These are phyloP conservation scores for Ophiognomonia clavigignenti-juglandacearum DNA, from an alignment of 2,329 filamentous ascomycete genomes.

Conservation along the genomic window DNA sequence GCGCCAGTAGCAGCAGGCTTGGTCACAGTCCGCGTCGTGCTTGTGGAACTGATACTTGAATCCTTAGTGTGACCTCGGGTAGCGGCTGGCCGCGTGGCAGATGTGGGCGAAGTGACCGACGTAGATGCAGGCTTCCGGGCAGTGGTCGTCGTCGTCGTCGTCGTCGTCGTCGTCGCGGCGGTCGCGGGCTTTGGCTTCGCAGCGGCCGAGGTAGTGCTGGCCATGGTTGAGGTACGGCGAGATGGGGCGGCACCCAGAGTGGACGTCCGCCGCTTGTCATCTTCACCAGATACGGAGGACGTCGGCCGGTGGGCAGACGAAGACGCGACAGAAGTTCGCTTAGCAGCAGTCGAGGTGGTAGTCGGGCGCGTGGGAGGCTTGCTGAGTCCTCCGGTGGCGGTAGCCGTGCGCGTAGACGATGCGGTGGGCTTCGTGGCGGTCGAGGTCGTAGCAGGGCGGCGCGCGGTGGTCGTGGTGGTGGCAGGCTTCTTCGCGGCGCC, in stretches of 20 bases:
- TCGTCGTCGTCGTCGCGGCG: slow-evolving; percentile 26
- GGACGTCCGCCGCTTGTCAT: slow-evolving; percentile 30
- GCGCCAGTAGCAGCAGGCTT: slow-evolving; percentile 31
- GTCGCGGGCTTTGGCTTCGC: slow-evolving; percentile 19
- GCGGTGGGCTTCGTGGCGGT: slow-evolving; percentile 26
- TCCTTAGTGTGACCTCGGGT: slow-evolving; percentile 28
- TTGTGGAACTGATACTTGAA: slow-evolving; percentile 15
- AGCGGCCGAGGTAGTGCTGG: slow-evolving; percentile 21
- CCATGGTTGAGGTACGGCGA: slow-evolving; percentile 29
- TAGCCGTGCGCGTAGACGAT: slow-evolving; percentile 23
- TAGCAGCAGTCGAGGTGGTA: slow-evolving; percentile 22
- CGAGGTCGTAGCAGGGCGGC: slow-evolving; percentile 22
- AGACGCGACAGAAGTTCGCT: slow-evolving; percentile 27
- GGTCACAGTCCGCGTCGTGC: slow-evolving; percentile 26
- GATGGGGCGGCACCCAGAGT: slow-evolving; percentile 18
- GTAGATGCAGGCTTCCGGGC: slow-evolving; percentile 31
- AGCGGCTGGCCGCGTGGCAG: slow-evolving; percentile 24
- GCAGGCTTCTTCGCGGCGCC: slow-evolving; percentile 20
- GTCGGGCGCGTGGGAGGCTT: slow-evolving; percentile 27
- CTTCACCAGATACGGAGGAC: slow-evolving; percentile 31
- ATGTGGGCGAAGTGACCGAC: slow-evolving; percentile 29
- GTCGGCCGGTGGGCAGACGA: slow-evolving; percentile 25
- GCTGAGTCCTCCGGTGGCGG: slow-evolving; percentile 22
- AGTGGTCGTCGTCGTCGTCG: slow-evolving; percentile 27
- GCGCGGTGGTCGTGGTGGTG: slow-evolving; percentile 17